Evolutionary conservation across 2,329 filamentous ascomycete genomes (phyloP), one percentile per base, ranked within the genome.

Genomic region (Raffaelea arxii): DNA sequence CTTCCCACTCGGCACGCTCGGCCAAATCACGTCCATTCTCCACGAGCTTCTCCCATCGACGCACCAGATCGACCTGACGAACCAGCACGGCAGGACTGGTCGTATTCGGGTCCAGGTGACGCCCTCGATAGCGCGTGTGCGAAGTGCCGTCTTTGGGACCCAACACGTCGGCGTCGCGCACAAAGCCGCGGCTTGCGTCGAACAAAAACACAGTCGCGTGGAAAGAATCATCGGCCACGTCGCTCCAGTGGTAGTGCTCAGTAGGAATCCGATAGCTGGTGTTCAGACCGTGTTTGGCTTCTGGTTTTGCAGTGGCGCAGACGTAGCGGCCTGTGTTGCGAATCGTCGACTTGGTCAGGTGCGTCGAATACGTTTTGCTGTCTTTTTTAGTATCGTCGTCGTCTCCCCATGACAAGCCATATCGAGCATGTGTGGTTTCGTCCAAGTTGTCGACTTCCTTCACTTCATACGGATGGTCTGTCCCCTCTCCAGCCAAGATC

Each of bases 161-260:
- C 4, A 66, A 52, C 1, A 64, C 59, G 4, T 51, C 51, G 1
- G 60, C 61, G 43, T 61, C 56, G 36, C 54, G 44, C 4, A 53
- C 46, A 42, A 60, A 64, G 7, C 63, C 63, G 1, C 59, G 58
- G 11, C 36, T 41, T 1, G 61, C 55, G 46, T 67, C 63, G 43
- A 66, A 66, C 41, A 61, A 58, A 54, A 63, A 62, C 4, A 67
- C 32, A 1, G 62, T 64, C 2, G 65, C 62, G 38, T 65, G 61
- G 0, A 65, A 43, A 2, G 37, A 43, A 7, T 61, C 51, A 0
- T 59, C 56, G 3, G 51, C 46, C 2, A 66, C 61, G 1, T 55
- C 54, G 7, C 56, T 52, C 1, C 44, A 51, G 49, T 66, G 64
- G 39, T 56, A 64, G 4, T 44, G 48, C 1, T 51, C 59, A 7